These are phyloP conservation scores for Gracilaria gracilis DNA, from an alignment of 23 red algal genomes.

Conservation along the genomic window DNA sequence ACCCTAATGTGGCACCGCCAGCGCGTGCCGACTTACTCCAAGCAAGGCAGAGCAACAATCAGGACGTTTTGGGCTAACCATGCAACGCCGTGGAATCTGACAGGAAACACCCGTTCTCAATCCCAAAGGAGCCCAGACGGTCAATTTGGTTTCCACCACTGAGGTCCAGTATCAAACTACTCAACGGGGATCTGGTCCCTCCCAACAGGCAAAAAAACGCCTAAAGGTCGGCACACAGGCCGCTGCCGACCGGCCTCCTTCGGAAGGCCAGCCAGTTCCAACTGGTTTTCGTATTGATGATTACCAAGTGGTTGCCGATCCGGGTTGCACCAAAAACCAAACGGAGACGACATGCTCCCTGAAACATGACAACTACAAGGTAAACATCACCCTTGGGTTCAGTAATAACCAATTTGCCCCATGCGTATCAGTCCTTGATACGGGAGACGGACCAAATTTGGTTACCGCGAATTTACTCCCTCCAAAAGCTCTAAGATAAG, in stretches of 20 bases:
- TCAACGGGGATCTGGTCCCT: too few relatives aligned
- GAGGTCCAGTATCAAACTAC: not conserved
- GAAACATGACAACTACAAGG: conserved; percentile 1
- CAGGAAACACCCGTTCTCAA: not conserved
- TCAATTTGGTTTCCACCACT: not conserved
- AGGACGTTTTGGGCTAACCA: too few relatives aligned
- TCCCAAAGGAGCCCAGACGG: too few relatives aligned
- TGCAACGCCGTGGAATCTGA: too few relatives aligned
- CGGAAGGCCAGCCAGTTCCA: not conserved
- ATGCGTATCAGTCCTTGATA: conserved; percentile 12
- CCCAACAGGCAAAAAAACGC: not conserved
- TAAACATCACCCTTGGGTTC: conserved; percentile 26
- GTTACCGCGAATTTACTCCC: not conserved
- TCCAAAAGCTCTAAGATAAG: not conserved
- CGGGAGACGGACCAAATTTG: conserved; percentile 24
- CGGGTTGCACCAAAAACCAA: too few relatives aligned
- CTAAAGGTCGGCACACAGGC: not conserved
- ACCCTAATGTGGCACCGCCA: too few relatives aligned
- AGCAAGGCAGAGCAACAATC: too few relatives aligned
- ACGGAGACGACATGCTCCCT: not conserved
- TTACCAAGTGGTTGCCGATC: not conserved
- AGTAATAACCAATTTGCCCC: not conserved
- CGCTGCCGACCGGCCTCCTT: not conserved
- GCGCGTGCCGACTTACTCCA: too few relatives aligned
- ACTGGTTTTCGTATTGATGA: not conserved